Base-by-base conservation (phyloP, 2,329 filamentous ascomycete genomes). In the Zalaria sp. region DNA sequence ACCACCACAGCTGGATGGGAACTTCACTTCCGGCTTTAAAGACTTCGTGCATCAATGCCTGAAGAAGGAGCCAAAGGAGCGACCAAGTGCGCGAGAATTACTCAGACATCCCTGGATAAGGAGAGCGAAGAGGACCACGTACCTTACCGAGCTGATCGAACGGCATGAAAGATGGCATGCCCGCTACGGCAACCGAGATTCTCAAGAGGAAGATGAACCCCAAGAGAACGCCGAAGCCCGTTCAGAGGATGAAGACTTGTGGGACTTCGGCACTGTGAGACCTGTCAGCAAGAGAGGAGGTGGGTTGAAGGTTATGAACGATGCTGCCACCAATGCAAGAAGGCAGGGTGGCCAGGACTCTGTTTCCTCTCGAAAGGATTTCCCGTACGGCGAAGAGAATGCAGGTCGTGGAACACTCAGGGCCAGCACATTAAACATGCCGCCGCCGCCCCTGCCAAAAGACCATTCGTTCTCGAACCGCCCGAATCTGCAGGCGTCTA, bases 261-360 rank as follows among this genome's bases (percentile, higher is more conserved):
- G 91, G 91, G 91, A 98, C 60, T 98, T 98, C 66, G 91, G 91
- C 35, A 98, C 91, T 0, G 85, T 98, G 40, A 75, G 88, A 43
- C 79, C 93, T 4, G 79, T 81, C n/a, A 75, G 73, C 77, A 72
- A 76, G 27, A 77, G 79, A 46, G 72, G 71, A 27, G 56, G 75
- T 37, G 80, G 80, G 3, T 66, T 84, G 38, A 72, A 81, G 50
- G 69, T 78, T 0, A 77, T 94, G 78, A 87, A 84, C 49, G 84
- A 88, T 46, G 81, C 82, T 28, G 81, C 81, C 8, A 79, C 83
- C 11, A 94, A 94, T 57, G 76, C 82, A 11, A 74, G 87, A 44
- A 65, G 61, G 71, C 75, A 29, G 66, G 48, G 35, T 53, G 57
- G 52, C 49, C 64, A 54, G 46, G 56, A 50, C 45, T 29, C 46